phyloP scores from a whole-genome alignment of 495 filamentous ascomycete genomes.

The Evernia prunastri region DNA sequence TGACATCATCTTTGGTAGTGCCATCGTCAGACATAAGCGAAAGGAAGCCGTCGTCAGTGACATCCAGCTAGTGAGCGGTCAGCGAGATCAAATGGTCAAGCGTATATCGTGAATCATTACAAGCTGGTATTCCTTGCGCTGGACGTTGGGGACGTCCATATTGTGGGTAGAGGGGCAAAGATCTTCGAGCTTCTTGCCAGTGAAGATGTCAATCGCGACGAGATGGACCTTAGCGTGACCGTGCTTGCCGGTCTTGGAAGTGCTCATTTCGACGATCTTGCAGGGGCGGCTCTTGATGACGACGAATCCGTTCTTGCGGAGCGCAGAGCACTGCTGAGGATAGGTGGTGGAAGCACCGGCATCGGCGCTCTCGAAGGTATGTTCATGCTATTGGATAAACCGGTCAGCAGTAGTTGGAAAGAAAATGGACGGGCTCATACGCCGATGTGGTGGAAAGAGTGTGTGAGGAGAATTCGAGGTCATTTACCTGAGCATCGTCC shows the following conservation, averaged over 20 bases:
- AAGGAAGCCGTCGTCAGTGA: constrained; percentile 86
- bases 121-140: constrained; percentile 84
- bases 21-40: constrained; percentile 78
- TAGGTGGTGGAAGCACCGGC: constrained; percentile 89
- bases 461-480: constrained; percentile 21
- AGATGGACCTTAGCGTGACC: constrained; percentile 99
- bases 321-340: constrained; percentile 98
- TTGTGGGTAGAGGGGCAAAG: constrained; percentile 99
- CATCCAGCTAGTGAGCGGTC: constrained; percentile 56
- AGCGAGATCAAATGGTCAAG: not conserved
- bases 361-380: constrained; percentile 86
- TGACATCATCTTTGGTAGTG: constrained; percentile 87
- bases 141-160: constrained; percentile 97
- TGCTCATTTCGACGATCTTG: constrained; percentile 99
- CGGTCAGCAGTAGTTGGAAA: constrained; percentile 21
- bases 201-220: constrained; percentile 97
- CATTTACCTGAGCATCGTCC: constrained; percentile 43
- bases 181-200: constrained; percentile 98
- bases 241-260: constrained; percentile 99
- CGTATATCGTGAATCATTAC: constrained; percentile 45
- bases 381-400: constrained; percentile 59
- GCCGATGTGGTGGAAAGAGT: constrained; percentile 30
- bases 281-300: constrained; percentile 97
- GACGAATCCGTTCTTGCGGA: constrained; percentile 98
- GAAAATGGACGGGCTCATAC: constrained; percentile 24